Base-by-base conservation (phyloP, 1,284 basidiomycete species). In the Heterobasidion annosum region DNA sequence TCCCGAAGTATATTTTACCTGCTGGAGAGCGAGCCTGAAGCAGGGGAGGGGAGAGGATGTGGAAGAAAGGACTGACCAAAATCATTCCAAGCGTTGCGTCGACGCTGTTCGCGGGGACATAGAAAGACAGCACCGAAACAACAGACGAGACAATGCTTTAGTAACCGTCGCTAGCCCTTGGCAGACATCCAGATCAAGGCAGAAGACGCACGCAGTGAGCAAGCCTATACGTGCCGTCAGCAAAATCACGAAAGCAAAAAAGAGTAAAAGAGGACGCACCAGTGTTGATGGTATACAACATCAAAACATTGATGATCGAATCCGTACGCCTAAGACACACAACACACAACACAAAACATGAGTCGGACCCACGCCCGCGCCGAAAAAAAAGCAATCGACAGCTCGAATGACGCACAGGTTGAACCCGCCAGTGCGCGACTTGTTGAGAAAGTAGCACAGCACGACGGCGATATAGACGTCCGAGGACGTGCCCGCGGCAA, bases 191-290 rank as follows among this genome's bases (percentile, higher is more conserved):
- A 4, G 4, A 25, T 25, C 1, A 2, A 25, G 4, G 3, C 25
- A 25, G 18, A 60, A 59, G n/a, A 70, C 77, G 50, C 60, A 81
- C 79, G 75, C 75, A 34, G 80, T 79, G 42, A 82, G 69, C 6
- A 68, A 25, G 25, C 25, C 25, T 25, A 25, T 25, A 25, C 25
- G 25, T 5, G 1, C 4, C 25, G 25, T 25, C 25, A 25, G 25
- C 25, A 25, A 4, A 25, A 25, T 25, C 25, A 25, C 25, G 25
- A 25, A 5, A 25, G 25, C 25, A 25, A 25, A 25, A 45, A 32
- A 52, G 49, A 7, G 53, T 53, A 49, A 35, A 48, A 53, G 5
- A 48, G 8, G 32, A 49, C 63, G 53, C 47, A 66, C 70, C 67
- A 2, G 71, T 71, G 51, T 71, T 71, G 56, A 73, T 66, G 12